Evolutionary conservation across 345 rosid species (phyloP).

Genomic region (Tarenaya hassleriana): DNA sequence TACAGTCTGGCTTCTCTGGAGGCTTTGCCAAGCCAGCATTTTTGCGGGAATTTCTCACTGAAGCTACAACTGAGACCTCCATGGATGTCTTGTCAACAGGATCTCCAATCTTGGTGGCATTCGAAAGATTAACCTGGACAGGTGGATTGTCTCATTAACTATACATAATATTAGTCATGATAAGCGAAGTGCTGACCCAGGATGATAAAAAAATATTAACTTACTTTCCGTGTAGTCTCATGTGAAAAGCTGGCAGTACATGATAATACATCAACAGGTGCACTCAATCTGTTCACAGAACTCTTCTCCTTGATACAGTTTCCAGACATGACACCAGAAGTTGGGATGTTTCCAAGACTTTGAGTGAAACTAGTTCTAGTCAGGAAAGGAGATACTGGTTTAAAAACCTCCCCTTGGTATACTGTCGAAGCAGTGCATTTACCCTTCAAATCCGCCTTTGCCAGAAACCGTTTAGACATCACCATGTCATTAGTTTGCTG

Average conservation of each 20-base stretch:
- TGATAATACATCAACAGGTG: conserved; percentile 5
- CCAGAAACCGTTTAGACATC: conserved; percentile 18
- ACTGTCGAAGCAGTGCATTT: neutral
- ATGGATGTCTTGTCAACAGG: too few relatives aligned
- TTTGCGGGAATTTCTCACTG: too few relatives aligned
- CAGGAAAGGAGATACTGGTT: neutral
- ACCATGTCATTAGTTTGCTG: conserved; percentile 22
- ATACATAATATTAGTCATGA: conserved; percentile 18
- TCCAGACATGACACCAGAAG: conserved; percentile 22
- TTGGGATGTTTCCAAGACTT: conserved; percentile 19
- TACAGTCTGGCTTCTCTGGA: too few relatives aligned
- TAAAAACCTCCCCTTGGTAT: conserved; percentile 1
- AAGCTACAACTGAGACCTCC: too few relatives aligned
- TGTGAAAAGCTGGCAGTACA: too few relatives aligned
- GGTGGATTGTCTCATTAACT: neutral
- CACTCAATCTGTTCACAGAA: conserved; percentile 17
- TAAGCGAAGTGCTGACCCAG: conserved; percentile 1
- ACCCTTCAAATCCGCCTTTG: conserved; percentile 23
- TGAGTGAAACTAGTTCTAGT: conserved; percentile 19
- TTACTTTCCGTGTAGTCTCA: conserved; percentile 36
- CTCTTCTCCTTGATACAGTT: conserved; percentile 17
- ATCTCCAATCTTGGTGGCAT: too few relatives aligned
- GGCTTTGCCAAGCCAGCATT: too few relatives aligned
- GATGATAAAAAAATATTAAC: conserved; percentile 6
- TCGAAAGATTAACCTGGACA: too few relatives aligned